A percentile compares a stretch with the other conserved stretches of the same genome.
These are phyloP conservation scores for Cutaneotrichosporon cavernicola DNA, from an alignment of 1,284 basidiomycete species.

Conservation along the genomic window DNA sequence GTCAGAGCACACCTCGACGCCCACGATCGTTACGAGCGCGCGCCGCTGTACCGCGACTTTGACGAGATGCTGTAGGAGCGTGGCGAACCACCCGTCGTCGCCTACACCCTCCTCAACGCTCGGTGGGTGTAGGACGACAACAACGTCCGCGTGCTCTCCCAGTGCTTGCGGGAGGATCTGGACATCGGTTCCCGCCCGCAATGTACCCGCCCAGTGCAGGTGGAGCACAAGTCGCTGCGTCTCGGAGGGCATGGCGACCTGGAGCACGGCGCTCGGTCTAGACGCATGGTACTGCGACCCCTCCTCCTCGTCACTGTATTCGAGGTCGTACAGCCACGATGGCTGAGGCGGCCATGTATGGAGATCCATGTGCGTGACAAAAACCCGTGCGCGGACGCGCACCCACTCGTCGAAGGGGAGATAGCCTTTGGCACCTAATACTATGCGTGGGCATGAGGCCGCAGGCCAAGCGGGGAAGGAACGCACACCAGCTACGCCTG, in stretches of 20 bases:
- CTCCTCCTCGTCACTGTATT: conserved; percentile 8
- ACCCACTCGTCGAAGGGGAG: not conserved
- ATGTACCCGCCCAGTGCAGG: not conserved
- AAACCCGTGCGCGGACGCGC: not conserved
- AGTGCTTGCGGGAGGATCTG: conserved; percentile 7
- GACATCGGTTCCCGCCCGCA: conserved; percentile 1
- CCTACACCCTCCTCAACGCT: not conserved
- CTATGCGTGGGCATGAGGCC: not conserved
- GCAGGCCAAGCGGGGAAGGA: not conserved
- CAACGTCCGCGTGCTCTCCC: not conserved
- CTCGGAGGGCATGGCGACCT: conserved; percentile 1
- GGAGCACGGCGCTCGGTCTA: conserved; percentile 1
- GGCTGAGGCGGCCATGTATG: conserved; percentile 5
- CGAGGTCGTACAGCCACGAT: conserved; percentile 8
- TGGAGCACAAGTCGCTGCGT: not conserved
- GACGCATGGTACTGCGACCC: conserved; percentile 4
- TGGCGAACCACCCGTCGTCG: conserved; percentile 3
- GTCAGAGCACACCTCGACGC: not conserved
- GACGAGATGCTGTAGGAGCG: not conserved
- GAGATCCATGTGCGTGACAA: conserved; percentile 6
- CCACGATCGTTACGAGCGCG: not conserved
- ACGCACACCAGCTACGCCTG: not conserved
- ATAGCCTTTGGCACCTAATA: not conserved
- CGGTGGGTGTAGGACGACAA: not conserved
- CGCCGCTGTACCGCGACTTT: conserved; percentile 3